phyloP scores from a whole-genome alignment of 2,329 filamentous ascomycete genomes.

The Aspergillus fumigatus region DNA sequence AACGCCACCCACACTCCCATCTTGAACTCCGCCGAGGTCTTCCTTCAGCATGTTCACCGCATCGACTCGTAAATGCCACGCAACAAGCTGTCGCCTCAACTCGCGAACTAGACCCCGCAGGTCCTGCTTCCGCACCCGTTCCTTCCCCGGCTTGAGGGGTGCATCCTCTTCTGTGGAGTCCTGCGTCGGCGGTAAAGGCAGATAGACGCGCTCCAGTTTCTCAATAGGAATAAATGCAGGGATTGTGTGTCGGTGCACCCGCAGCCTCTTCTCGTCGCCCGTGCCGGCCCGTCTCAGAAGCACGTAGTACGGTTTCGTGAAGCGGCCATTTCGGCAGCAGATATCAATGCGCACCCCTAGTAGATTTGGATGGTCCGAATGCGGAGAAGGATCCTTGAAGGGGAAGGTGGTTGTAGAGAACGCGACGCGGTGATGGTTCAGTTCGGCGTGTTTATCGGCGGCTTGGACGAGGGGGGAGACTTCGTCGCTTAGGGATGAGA shows the following conservation, averaged over 20 bases:
- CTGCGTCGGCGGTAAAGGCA: slow-evolving; percentile 8
- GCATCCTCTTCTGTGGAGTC: slow-evolving; percentile 11
- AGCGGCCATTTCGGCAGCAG: slow-evolving; percentile 35
- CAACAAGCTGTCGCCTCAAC: slow-evolving; percentile 37
- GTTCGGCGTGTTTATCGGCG: slow-evolving; percentile 28
- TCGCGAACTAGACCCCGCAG: slow-evolving; percentile 33
- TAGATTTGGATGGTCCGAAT: slow-evolving; percentile 23
- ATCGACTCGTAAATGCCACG: slow-evolving; percentile 40
- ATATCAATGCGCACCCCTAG: slow-evolving; percentile 42
- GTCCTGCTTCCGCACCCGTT: slow-evolving; percentile 28
- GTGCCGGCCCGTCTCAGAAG: slow-evolving; percentile 30
- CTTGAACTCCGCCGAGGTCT: slow-evolving; percentile 22
- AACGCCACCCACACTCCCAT: slow-evolving; percentile 6
- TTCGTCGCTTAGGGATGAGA: slow-evolving; percentile 15
- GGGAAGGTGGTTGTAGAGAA: slow-evolving; percentile 44
- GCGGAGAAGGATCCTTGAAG: slow-evolving; percentile 42
- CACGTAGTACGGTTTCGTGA: slow-evolving; percentile 42
- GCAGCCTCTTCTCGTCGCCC: slow-evolving; percentile 15
- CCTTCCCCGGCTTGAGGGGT: slow-evolving; percentile 17
- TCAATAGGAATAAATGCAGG: slow-evolving; percentile 41
- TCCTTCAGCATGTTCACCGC: slow-evolving; percentile 32
- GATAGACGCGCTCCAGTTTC: slow-evolving; percentile 33
- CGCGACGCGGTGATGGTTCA: slow-evolving; percentile 42
- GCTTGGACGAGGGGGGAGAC: slow-evolving; percentile 30
- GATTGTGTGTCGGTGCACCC: slow-evolving; percentile 43